Evolutionary conservation across 768 basidiomycete species (phyloP), one percentile per base, ranked within the genome.

Genomic region (Thelephora aurantiotincta): DNA sequence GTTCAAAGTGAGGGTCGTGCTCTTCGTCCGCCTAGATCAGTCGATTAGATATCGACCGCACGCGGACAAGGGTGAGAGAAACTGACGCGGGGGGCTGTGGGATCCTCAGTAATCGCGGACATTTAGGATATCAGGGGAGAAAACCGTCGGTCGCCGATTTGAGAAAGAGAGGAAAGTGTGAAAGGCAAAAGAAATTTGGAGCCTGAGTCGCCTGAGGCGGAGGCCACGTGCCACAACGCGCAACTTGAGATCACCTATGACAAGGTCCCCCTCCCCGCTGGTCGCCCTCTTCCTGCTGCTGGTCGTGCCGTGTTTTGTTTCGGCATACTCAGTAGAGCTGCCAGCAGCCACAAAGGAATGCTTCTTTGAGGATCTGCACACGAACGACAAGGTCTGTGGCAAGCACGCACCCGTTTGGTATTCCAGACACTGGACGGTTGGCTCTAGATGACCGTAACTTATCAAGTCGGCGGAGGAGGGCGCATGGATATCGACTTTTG

Each of bases 401-500:
- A n/a, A n/a, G 11, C 37, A 11, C 5, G 34, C 11, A 4, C 23
- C 2, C 20, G 26, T 36, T 7, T 36, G 18, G 7, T 23, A 26
- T 16, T 14, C 26, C 37, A 26, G 43, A 43, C 23, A 44, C 26
- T 12, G 20, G 35, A 41, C 13, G 22, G 30, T 14, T 13, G 19
- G 13, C 18, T 43, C 7, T 46, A 97, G 93, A 98, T 99, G 96
- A 94, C 94, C 20, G 87, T 99, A 44, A 96, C 94, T 35, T 99
- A 98, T 62, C 96, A 99, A 73, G 96, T 98, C 6, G 93, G 90
- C 46, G 91, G 89, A 38, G 96, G 96, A 20, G 94, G 96, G 1
- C 88, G 97, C 60, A 66, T 98, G 44, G 96, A 99, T 65, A 89
- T 99, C 50, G 94, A 99, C 65, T 98, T 98, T 61, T 94, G 83